Percentiles rank a stretch among this genome's conserved stretches.
phyloP scores from a whole-genome alignment of 179 eudicot genomes.

The Sideroxylon spinosum region DNA sequence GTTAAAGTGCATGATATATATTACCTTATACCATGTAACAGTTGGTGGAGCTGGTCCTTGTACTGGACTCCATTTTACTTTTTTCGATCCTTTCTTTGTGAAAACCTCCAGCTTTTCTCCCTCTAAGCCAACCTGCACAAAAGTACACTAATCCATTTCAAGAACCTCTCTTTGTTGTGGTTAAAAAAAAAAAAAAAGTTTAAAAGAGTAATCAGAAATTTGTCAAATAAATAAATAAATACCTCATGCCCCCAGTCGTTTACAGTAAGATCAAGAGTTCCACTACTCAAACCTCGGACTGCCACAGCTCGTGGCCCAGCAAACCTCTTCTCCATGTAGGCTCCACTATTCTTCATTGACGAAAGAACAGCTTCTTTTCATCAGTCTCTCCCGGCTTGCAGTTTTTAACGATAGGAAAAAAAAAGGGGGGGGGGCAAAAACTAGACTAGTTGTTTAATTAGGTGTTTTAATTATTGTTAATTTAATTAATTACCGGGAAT shows the following conservation, averaged over 20 bases:
- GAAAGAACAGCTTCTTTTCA: background rate
- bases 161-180: too few relatives aligned
- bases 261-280: conserved; percentile 66
- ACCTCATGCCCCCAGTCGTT: conserved; percentile 79
- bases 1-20: too few relatives aligned
- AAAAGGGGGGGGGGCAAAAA: background rate
- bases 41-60: conserved; percentile 27
- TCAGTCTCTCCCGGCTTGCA: conserved; percentile 4
- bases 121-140: conserved; percentile 50
- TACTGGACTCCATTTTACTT: conserved; percentile 53
- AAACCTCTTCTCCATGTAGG: conserved; percentile 77
- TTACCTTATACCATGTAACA: conserved; percentile 91
- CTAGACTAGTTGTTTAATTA: background rate
- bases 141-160: background rate
- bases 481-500: conserved; percentile 76
- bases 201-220: background rate
- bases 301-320: conserved; percentile 57
- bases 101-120: conserved; percentile 55
- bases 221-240: background rate
- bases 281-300: conserved; percentile 69
- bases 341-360: conserved; percentile 70
- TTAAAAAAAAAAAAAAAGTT: background rate
- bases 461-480: background rate
- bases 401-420: background rate
- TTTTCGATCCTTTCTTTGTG: conserved; percentile 59